Evolutionary conservation across 2,329 filamentous ascomycete genomes (phyloP).

Genomic region (Coniochaeta ligniaria): DNA sequence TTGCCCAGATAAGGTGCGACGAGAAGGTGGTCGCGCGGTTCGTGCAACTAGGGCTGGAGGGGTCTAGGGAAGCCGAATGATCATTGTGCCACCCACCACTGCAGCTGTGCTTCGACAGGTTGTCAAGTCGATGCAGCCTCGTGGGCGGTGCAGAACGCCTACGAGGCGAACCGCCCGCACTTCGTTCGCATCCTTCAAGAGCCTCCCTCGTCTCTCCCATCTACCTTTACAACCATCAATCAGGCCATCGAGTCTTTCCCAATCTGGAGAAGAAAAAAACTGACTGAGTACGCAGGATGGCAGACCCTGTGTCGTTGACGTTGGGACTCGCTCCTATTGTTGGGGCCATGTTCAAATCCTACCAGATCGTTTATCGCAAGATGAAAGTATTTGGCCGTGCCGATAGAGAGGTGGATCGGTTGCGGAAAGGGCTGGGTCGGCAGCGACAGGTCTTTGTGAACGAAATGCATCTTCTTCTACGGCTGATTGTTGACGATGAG

Average conservation of each 20-base stretch:
- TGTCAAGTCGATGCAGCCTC: neutral
- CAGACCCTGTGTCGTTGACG: neutral
- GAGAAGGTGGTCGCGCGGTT: neutral
- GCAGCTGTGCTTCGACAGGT: neutral
- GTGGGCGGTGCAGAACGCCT: neutral
- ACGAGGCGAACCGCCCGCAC: neutral
- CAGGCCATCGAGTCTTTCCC: neutral
- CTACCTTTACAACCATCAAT: neutral
- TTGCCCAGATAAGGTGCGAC: neutral
- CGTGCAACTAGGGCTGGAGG: neutral
- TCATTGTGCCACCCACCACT: neutral
- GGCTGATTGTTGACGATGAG: neutral
- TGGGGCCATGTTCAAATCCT: neutral
- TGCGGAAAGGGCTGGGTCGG: neutral
- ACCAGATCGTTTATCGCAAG: neutral
- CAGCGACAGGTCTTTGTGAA: neutral
- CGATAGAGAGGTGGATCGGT: neutral
- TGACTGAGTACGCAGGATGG: neutral
- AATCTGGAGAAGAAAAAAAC: too few relatives aligned
- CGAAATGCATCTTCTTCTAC: neutral
- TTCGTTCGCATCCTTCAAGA: neutral
- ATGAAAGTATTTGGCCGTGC: neutral
- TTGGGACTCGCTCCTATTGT: neutral
- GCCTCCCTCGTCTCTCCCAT: neutral
- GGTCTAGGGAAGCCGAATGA: neutral